These are phyloP conservation scores for Globisporangium irregulare DNA, from an alignment of 352 stramenopile species.

Conservation along the genomic window DNA sequence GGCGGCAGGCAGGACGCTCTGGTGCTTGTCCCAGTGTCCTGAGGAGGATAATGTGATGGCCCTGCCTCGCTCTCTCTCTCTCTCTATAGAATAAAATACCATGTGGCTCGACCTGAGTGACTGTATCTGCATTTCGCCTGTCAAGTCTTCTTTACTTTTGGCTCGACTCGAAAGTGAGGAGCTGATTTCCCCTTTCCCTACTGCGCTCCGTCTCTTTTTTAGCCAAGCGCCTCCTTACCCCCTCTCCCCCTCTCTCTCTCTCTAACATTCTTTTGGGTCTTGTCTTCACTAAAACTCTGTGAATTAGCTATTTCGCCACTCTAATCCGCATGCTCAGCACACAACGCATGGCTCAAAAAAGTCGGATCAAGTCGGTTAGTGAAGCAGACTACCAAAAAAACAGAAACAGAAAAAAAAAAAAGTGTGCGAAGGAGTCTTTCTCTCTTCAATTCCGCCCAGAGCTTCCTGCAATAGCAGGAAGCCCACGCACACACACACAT, in stretches of 20 bases:
- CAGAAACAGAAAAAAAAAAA: background rate
- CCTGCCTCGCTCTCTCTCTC: no score
- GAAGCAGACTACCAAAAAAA: background rate
- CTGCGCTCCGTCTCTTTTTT: background rate
- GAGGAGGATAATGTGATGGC: background rate
- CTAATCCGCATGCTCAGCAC: background rate
- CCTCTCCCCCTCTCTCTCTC: background rate
- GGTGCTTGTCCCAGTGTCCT: background rate
- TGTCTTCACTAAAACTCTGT: background rate
- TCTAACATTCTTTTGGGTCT: background rate
- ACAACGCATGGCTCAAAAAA: background rate
- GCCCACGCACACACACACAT: no score
- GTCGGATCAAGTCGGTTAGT: background rate
- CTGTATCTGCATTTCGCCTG: background rate
- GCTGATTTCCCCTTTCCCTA: no score
- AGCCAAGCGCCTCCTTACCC: background rate
- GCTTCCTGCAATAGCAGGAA: background rate
- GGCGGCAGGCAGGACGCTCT: no score
- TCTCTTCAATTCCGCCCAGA: background rate
- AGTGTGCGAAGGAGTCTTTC: background rate
- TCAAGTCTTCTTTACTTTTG: background rate
- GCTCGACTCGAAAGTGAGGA: background rate
- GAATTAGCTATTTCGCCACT: background rate
- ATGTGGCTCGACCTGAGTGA: background rate
- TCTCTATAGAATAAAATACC: conserved; percentile 1